Percentiles rank a stretch among this genome's conserved stretches.
phyloP scores from a whole-genome alignment of 192 early-diverging fungal species.

The Podila clonocystis region DNA sequence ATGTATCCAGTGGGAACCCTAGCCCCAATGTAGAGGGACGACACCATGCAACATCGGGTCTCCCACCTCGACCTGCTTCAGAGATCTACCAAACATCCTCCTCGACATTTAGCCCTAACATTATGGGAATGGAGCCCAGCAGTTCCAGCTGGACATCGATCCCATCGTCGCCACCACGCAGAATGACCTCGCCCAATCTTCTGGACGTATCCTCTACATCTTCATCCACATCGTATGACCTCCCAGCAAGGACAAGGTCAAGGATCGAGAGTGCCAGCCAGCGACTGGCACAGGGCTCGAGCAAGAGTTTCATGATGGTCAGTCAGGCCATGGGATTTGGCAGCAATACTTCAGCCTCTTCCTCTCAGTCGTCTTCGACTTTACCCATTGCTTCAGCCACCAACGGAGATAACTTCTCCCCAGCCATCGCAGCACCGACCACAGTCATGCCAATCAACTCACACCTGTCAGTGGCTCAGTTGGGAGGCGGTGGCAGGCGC shows the following conservation, averaged over 20 bases:
- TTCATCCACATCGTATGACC: neutral
- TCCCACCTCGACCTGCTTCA: neutral
- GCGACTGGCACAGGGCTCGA: neutral
- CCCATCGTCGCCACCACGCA: neutral
- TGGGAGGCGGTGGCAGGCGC: conserved; percentile 21
- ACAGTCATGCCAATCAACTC: conserved; percentile 4
- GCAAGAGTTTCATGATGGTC: conserved; percentile 14
- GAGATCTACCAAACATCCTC: neutral
- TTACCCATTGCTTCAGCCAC: neutral
- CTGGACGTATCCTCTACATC: neutral
- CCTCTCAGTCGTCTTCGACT: neutral
- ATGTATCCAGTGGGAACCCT: too few species aligned
- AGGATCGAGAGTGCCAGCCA: neutral
- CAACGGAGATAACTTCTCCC: neutral
- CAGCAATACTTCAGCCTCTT: conserved; percentile 3
- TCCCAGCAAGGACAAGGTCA: neutral
- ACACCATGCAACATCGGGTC: neutral
- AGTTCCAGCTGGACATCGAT: neutral
- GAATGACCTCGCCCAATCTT: neutral
- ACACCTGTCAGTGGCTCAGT: conserved; percentile 21
- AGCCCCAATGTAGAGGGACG: too few species aligned
- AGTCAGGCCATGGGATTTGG: conserved; percentile 15
- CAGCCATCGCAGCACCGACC: neutral
- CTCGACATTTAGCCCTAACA: neutral
- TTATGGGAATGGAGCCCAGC: neutral